Evolutionary conservation across 371 early-diverging fungal genomes (phyloP).

Genomic region (Cokeromyces recurvatus): DNA sequence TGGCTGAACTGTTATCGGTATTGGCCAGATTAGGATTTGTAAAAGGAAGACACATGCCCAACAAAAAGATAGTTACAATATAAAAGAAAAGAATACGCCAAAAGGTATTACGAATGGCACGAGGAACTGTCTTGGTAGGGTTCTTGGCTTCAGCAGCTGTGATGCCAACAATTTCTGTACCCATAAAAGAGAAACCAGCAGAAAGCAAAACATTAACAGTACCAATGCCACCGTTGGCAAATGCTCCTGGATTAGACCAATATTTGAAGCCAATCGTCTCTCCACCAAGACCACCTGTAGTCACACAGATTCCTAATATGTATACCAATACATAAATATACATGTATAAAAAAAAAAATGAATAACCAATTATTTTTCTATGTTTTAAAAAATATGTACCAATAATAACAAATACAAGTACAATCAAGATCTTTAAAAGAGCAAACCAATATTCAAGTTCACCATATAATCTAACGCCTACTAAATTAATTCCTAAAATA

Average conservation of each 20-base stretch:
- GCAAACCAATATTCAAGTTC: constrained; percentile 77
- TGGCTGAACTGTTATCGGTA: constrained; percentile 38
- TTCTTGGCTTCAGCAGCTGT: constrained; percentile 73
- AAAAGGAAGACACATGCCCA: constrained; percentile 66
- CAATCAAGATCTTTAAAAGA: constrained; percentile 61
- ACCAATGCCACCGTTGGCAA: constrained; percentile 67
- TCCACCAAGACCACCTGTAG: constrained; percentile 62
- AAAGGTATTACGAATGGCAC: constrained; percentile 67
- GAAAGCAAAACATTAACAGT: constrained; percentile 65
- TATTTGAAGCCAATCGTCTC: constrained; percentile 60
- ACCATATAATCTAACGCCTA: constrained; percentile 55
- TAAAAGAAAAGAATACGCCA: constrained; percentile 75
- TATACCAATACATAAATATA: constrained; percentile 65
- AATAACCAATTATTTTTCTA: not conserved
- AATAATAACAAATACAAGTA: constrained; percentile 65
- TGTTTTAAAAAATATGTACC: no score
- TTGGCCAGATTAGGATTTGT: constrained; percentile 44
- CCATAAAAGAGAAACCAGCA: constrained; percentile 84
- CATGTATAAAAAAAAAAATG: constrained; percentile 36
- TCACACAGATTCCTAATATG: constrained; percentile 42
- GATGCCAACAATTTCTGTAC: constrained; percentile 75
- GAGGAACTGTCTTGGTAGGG: constrained; percentile 67
- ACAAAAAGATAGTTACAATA: constrained; percentile 56
- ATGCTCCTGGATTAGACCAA: constrained; percentile 73
- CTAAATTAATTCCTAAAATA: constrained; percentile 52